Evolutionary conservation across 2,329 filamentous ascomycete genomes (phyloP).

Genomic region (Verticillium dahliae): DNA sequence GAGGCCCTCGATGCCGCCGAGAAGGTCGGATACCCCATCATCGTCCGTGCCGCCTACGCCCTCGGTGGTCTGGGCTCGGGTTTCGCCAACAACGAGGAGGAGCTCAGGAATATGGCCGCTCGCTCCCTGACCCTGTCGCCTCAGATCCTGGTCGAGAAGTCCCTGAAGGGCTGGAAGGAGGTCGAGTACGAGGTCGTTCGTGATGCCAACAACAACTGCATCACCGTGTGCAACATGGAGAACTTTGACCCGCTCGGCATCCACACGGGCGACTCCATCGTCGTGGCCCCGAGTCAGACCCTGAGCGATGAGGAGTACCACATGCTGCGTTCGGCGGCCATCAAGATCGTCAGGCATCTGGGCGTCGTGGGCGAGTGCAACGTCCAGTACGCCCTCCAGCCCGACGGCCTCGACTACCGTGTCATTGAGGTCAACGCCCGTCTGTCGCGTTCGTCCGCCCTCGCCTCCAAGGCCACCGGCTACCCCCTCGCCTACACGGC

Average conservation of each 20-base stretch:
- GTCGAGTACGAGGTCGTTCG: conserved; percentile 98
- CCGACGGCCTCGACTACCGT: conserved; percentile 93
- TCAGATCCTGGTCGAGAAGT: conserved; percentile 97
- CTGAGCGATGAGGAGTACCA: conserved; percentile 98
- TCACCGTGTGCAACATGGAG: conserved; percentile 37
- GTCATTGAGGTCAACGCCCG: conserved; percentile 99
- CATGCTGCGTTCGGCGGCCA: conserved; percentile 95
- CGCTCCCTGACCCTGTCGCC: conserved; percentile 88
- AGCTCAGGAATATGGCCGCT: conserved; percentile 88
- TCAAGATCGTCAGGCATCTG: conserved; percentile 96
- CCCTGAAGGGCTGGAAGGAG: conserved; percentile 98
- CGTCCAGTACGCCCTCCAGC: conserved; percentile 94
- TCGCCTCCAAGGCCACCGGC: conserved; percentile 96
- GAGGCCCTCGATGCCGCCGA: conserved; percentile 85
- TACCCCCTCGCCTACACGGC: conserved; percentile 97
- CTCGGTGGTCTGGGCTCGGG: conserved; percentile 93
- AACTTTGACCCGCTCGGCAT: conserved; percentile 98
- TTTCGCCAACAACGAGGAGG: conserved; percentile 89
- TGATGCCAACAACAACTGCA: conserved; percentile 95
- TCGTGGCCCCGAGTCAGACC: conserved; percentile 94
- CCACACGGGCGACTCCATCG: conserved; percentile 97
- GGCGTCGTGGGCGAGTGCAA: conserved; percentile 98
- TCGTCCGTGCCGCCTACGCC: conserved; percentile 94
- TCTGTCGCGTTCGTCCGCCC: conserved; percentile 91
- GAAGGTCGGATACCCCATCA: conserved; percentile 90